These are phyloP conservation scores for Trypanosoma boissoni DNA, from an alignment of 208 protist genomes.

Conservation along the genomic window DNA sequence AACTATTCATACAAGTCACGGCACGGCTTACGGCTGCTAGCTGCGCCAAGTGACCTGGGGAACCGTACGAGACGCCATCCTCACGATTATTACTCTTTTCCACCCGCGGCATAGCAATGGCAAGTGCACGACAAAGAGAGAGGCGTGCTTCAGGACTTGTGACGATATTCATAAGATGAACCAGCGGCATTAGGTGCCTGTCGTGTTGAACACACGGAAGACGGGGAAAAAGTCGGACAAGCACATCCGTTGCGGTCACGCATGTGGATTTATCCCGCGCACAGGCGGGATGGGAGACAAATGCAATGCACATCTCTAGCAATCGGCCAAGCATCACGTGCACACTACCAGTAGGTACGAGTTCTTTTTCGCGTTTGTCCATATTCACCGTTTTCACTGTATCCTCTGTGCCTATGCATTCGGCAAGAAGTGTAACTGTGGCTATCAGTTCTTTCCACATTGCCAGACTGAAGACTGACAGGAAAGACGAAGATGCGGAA, in stretches of 20 bases:
- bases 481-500: constrained; percentile 19
- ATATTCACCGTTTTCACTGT: constrained; percentile 1
- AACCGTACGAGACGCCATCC: constrained; percentile 8
- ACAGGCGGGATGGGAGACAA: constrained; percentile 78
- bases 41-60: constrained; percentile 27
- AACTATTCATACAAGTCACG: constrained; percentile 75
- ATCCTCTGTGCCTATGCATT: constrained; percentile 21
- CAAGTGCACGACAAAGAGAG: constrained; percentile 45
- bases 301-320: constrained; percentile 77
- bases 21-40: constrained; percentile 58
- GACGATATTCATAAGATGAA: constrained; percentile 77
- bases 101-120: constrained; percentile 17
- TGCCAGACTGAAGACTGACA: constrained; percentile 70
- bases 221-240: constrained; percentile 23
- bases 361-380: not conserved
- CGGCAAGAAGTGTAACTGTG: constrained; percentile 60
- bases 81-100: not conserved
- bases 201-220: constrained; percentile 24
- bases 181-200: constrained; percentile 61
- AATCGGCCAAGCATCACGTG: constrained; percentile 56
- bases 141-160: constrained; percentile 67
- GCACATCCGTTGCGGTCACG: constrained; percentile 38
- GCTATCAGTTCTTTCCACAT: constrained; percentile 89
- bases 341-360: not conserved
- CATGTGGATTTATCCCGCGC: constrained; percentile 50